These are phyloP conservation scores for Inonotus obliquus DNA, from an alignment of 1,284 basidiomycete genomes.

Conservation along the genomic window DNA sequence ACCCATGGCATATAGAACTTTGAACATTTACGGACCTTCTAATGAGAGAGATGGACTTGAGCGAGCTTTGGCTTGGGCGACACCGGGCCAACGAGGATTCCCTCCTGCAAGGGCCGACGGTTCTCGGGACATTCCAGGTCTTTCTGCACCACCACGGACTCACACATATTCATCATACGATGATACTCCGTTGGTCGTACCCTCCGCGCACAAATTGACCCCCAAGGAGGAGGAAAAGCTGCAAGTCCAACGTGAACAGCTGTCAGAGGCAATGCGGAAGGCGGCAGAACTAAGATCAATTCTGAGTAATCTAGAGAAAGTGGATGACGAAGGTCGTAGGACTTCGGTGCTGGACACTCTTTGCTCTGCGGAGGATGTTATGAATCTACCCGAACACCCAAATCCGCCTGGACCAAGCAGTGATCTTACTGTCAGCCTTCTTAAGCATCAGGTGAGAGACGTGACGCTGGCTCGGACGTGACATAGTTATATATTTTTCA, in stretches of 20 bases:
- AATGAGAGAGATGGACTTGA: conserved; percentile 59
- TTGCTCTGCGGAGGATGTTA: conserved; percentile 62
- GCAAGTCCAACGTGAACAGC: conserved; percentile 29
- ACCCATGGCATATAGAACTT: conserved; percentile 38
- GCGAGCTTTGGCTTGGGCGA: conserved; percentile 68
- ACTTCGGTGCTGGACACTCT: conserved; percentile 62
- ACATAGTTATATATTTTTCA: neutral
- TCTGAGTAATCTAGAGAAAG: conserved; percentile 65
- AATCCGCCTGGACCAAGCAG: conserved; percentile 65
- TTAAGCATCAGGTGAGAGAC: conserved; percentile 68
- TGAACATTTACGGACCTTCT: conserved; percentile 67
- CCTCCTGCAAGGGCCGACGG: conserved; percentile 25
- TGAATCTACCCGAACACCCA: conserved; percentile 60
- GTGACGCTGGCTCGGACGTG: conserved; percentile 14
- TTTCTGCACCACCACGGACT: conserved; percentile 15
- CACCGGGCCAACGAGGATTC: conserved; percentile 60
- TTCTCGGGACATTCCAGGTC: conserved; percentile 25
- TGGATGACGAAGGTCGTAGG: conserved; percentile 73
- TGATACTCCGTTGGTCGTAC: conserved; percentile 23
- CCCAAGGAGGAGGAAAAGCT: conserved; percentile 35
- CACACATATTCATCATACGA: conserved; percentile 21
- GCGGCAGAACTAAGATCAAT: conserved; percentile 64
- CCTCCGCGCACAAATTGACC: conserved; percentile 15
- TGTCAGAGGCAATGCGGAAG: conserved; percentile 47
- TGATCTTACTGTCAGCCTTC: conserved; percentile 61